Base-by-base conservation (phyloP, 2,329 filamentous ascomycete species). In the Scortechinia acanthostroma region DNA sequence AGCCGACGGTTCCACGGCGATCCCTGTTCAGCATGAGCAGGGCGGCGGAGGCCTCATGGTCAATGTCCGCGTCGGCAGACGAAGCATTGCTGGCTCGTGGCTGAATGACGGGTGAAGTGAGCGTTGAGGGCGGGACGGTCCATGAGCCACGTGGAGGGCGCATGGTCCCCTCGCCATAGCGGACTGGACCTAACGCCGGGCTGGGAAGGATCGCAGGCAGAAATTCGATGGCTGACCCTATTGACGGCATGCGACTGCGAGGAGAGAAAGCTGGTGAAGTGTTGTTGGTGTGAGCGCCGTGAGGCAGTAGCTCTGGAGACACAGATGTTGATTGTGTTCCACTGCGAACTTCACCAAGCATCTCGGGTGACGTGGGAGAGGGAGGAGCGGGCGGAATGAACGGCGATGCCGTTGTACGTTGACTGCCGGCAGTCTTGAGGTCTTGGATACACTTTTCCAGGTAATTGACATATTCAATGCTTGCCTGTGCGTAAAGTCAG, bases 391-490 rank as follows among this genome's bases (percentile, higher is more conserved):
- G 25, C 10, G 25, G 25, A n/a, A 30, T 10, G n/a, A 10, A n/a
- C 25, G 25, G n/a, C 10, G 25, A n/a, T 30, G 25, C 25, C 10
- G 35, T 17, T 10, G n/a, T 10, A 10, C 10, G 25, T 10, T 30
- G 10, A 15, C 35, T 17, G 10, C 35, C 35, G 10, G 35, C 35
- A 3, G 74, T 74, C 61, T 95, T 90, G 46, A 97, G 73, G 56
- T 91, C 86, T 22, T 74, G 64, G 28, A 96, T 80, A 56, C 91
- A 97, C 58, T 89, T 84, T 60, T 97, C 88, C 14, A 98, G 77
- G 59, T 98, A 98, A 48, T 88, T 85, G 51, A 97, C 81, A 55
- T 98, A 97, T 55, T 97, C 93, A 49, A 97, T 97, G 42, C 90
- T 93, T 3, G 91, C 91, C 90, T 95, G 51, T 1, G n/a, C n/a